These are phyloP conservation scores for Stramenopiles sp. DNA, from an alignment of 352 stramenopile genomes.

Conservation along the genomic window DNA sequence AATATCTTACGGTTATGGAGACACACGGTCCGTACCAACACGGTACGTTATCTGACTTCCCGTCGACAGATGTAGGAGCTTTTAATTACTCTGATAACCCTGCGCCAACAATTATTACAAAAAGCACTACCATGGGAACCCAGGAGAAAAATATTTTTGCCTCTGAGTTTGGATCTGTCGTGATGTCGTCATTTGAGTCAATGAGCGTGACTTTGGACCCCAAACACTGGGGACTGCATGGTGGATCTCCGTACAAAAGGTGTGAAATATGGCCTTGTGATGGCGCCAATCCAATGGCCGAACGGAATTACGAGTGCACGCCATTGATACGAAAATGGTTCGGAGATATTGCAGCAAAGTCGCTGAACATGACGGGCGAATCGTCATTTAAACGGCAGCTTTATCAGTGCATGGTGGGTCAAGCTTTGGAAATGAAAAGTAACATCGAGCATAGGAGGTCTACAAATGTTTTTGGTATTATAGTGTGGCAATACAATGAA, in stretches of 20 bases:
- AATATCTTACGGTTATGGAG: conserved; percentile 22
- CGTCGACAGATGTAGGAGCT: neutral
- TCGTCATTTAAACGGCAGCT: conserved; percentile 26
- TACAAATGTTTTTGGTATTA: conserved; percentile 25
- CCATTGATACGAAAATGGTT: conserved; percentile 30
- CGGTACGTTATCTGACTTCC: neutral
- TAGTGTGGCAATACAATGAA: conserved; percentile 37
- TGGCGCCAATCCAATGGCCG: conserved; percentile 17
- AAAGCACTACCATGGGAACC: neutral
- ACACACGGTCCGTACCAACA: conserved; percentile 30
- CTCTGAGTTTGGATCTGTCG: conserved; percentile 30
- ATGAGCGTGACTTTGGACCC: conserved; percentile 23
- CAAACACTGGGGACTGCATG: conserved; percentile 27
- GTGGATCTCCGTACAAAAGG: conserved; percentile 20
- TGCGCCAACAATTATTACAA: neutral
- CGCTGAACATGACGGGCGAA: conserved; percentile 19
- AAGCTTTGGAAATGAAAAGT: conserved; percentile 31
- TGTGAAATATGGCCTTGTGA: conserved; percentile 15
- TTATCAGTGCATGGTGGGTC: conserved; percentile 30
- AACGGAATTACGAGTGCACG: conserved; percentile 35
- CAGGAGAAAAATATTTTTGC: conserved; percentile 20
- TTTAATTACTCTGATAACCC: neutral
- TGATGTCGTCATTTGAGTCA: conserved; percentile 31
- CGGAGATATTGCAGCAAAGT: conserved; percentile 27
- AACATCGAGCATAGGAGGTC: conserved; percentile 25